These are phyloP conservation scores for Isatis tinctoria DNA, from an alignment of 345 rosid genomes.

Conservation along the genomic window DNA sequence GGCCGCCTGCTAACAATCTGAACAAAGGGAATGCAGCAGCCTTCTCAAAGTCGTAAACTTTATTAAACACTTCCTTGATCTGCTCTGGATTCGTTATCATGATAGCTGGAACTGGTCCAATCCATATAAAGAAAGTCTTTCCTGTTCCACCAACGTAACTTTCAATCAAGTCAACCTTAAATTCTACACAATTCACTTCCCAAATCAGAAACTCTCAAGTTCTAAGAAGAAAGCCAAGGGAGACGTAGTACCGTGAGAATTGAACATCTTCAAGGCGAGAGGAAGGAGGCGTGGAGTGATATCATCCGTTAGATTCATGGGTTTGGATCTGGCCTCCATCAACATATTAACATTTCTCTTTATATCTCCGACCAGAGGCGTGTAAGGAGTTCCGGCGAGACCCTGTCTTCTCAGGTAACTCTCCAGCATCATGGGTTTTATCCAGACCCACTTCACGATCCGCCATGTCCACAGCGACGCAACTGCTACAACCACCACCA, in stretches of 20 bases:
- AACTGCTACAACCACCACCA: background rate
- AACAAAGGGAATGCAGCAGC: conserved; percentile 24
- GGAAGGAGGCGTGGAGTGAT: conserved; percentile 40
- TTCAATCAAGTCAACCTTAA: background rate
- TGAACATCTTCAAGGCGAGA: conserved; percentile 25
- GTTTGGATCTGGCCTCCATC: conserved; percentile 35
- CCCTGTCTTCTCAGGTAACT: conserved; percentile 42
- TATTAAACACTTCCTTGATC: conserved; percentile 36
- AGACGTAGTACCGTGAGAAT: conserved; percentile 29
- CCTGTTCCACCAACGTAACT: conserved; percentile 31
- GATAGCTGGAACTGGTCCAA: conserved; percentile 39
- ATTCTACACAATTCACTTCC: conserved; percentile 4
- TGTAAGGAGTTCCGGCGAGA: conserved; percentile 40
- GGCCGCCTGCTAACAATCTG: conserved; percentile 32
- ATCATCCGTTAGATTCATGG: conserved; percentile 33
- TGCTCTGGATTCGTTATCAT: conserved; percentile 37
- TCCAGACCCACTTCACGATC: conserved; percentile 41
- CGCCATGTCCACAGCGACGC: conserved; percentile 33
- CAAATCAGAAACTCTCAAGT: background rate
- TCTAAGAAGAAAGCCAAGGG: background rate
- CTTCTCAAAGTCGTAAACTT: conserved; percentile 34
- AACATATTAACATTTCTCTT: conserved; percentile 18
- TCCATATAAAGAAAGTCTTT: conserved; percentile 42
- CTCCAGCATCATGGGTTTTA: conserved; percentile 48
- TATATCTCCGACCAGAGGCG: conserved; percentile 39